phyloP scores from a whole-genome alignment of 2,329 filamentous ascomycete genomes.

The Xylariomycetidae sp. region DNA sequence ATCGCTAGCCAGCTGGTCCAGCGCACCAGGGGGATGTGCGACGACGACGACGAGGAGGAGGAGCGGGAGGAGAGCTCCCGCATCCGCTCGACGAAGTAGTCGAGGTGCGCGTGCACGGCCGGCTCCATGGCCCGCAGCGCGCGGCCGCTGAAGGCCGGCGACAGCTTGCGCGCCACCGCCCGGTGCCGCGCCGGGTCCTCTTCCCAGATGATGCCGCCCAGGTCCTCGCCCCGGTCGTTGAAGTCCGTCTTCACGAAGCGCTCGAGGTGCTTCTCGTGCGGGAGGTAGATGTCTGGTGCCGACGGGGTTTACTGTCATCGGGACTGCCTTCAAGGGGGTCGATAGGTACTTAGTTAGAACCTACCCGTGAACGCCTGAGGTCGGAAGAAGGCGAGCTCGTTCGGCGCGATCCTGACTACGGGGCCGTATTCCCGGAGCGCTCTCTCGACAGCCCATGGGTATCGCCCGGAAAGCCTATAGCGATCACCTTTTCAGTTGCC shows the following conservation, averaged over 20 bases:
- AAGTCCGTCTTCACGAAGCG: constrained; percentile 2
- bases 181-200: constrained; percentile 15
- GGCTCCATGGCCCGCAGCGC: constrained; percentile 12
- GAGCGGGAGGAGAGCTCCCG: constrained; percentile 2
- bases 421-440: constrained; percentile 1
- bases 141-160: constrained; percentile 17
- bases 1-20: constrained; percentile 16
- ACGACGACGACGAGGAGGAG: no score
- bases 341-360: neutral
- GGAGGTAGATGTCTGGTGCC: constrained; percentile 3
- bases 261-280: neutral
- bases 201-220: constrained; percentile 14
- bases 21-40: constrained; percentile 7
- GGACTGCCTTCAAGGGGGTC: no score
- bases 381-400: constrained; percentile 6
- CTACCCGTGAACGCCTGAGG: constrained; percentile 3
- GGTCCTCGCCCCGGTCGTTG: neutral
- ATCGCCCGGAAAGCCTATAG: constrained; percentile 6
- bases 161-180: constrained; percentile 13
- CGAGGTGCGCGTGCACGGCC: constrained; percentile 12
- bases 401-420: constrained; percentile 5
- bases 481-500: neutral
- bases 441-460: constrained; percentile 1
- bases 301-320: no score
- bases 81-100: constrained; percentile 15